Base-by-base conservation (phyloP, 495 filamentous ascomycete species). In the Thermothielavioides terrestris region DNA sequence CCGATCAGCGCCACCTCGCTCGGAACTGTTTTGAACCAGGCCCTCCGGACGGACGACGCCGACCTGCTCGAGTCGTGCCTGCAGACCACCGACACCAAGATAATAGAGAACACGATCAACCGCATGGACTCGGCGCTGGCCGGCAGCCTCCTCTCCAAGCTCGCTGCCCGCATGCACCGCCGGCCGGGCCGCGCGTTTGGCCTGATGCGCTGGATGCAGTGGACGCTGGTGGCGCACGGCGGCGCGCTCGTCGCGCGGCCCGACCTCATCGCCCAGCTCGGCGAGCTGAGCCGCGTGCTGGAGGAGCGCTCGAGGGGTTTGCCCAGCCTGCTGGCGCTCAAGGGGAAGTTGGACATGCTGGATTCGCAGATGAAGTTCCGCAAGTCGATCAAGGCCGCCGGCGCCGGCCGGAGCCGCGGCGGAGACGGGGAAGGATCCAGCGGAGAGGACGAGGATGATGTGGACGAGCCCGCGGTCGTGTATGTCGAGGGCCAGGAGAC, bases 161-260 rank as follows among this genome's bases (percentile, higher is more conserved):
- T 98, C 27, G 87, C 92, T 11, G 85, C 94, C 59, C 81, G 89
- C 54, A 79, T 98, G 64, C 84, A 94, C 58, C 79, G 85, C 52
- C 78, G 87, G 18, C 92, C 92, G 5, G 92, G 90, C 21, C 80
- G 92, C 44, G 89, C 92, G 14, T 88, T 88, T 25, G 85, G 80
- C 54, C 79, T 98, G n/a, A 90, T 95, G 73, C 78, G 85, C 14
- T 98, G 92, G 92, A 84, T 96, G 37, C 88, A 96, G 67, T 94
- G 89, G 88, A 91, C 87, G 1, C 75, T 95, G n/a, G 80, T 96
- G 17, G 84, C 89, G 7, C 92, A 98, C 65, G 92, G 92, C 54
- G 92, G 92, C 52, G 89, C 89, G 44, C 71, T 98, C 30, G 87
- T 89, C 21, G 82, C 81, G 10, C 85, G 94, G 58, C 81, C 85